These are phyloP conservation scores for Begonia masoniana DNA, from an alignment of 306 rosid species.

Conservation along the genomic window DNA sequence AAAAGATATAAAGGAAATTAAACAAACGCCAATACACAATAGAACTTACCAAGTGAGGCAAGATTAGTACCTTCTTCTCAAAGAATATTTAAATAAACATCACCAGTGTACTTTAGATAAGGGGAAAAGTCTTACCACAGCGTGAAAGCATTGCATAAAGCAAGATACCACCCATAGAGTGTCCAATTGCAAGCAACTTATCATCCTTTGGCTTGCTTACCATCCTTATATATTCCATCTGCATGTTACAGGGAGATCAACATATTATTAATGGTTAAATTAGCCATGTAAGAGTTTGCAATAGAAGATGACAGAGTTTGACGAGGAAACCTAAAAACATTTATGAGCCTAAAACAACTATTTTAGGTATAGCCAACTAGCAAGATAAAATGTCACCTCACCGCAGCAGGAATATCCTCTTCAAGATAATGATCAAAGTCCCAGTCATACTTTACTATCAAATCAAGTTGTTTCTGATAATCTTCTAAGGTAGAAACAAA, in stretches of 20 bases:
- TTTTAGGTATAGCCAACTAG: slow-evolving; percentile 19
- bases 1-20: too few relatives aligned
- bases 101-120: background rate
- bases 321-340: background rate
- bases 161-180: slow-evolving; percentile 98
- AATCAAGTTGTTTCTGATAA: slow-evolving; percentile 91
- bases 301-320: slow-evolving; percentile 3
- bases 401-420: slow-evolving; percentile 96
- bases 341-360: slow-evolving; percentile 6
- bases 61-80: too few relatives aligned
- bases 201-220: slow-evolving; percentile 85
- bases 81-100: too few relatives aligned
- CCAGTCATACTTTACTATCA: slow-evolving; percentile 95
- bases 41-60: too few relatives aligned
- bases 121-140: slow-evolving; percentile 43
- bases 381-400: slow-evolving; percentile 79
- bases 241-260: slow-evolving; percentile 12
- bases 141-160: slow-evolving; percentile 80
- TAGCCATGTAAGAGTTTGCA: background rate
- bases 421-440: slow-evolving; percentile 91
- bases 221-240: slow-evolving; percentile 75
- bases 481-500: slow-evolving; percentile 74
- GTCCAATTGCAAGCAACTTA: slow-evolving; percentile 91
- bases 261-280: slow-evolving; percentile 14
- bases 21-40: too few relatives aligned